phyloP scores from a whole-genome alignment of 139 green algal species.

The Ulvella scutata region DNA sequence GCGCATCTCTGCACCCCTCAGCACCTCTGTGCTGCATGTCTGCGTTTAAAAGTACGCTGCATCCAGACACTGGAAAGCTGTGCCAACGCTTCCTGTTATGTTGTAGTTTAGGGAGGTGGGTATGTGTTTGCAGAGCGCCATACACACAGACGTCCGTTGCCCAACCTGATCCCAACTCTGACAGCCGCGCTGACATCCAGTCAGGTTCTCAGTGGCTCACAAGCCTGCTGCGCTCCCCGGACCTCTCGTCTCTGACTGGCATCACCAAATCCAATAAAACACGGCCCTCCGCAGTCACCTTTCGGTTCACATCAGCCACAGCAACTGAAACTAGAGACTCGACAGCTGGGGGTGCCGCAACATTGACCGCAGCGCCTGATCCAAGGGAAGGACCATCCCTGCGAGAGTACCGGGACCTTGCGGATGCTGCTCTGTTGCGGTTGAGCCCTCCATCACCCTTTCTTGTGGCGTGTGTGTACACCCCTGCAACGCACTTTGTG shows the following conservation, averaged over 20 bases:
- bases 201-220: neutral
- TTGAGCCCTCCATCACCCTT: neutral
- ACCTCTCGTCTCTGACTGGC: neutral
- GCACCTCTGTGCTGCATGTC: no score
- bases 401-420: neutral
- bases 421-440: neutral
- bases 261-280: neutral
- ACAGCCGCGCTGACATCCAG: neutral
- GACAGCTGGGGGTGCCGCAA: neutral
- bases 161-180: neutral
- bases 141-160: neutral
- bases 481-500: neutral
- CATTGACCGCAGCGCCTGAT: neutral
- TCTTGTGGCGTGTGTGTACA: neutral
- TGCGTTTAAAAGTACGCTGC: no score
- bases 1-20: no score
- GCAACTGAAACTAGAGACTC: no score
- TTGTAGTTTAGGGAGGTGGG: no score
- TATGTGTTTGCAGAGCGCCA: neutral
- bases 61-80: no score
- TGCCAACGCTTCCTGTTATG: no score
- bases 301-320: neutral
- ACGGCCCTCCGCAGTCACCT: neutral
- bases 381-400: neutral
- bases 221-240: slow-evolving; percentile 1